Evolutionary conservation across 345 rosid species (phyloP), one percentile per base, ranked within the genome.

Genomic region (Erucastrum elatum): DNA sequence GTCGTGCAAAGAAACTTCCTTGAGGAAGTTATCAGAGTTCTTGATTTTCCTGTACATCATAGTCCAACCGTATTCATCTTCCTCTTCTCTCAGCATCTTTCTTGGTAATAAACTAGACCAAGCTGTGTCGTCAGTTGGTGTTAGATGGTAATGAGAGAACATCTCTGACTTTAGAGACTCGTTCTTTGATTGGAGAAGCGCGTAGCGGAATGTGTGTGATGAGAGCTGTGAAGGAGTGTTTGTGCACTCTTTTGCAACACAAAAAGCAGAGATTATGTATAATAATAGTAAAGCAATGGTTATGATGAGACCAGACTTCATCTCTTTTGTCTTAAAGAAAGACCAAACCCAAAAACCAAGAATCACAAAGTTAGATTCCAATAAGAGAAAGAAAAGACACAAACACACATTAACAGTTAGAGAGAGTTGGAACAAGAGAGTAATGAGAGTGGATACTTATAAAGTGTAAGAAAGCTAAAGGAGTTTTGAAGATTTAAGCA

Each of bases 21-120:
- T 84, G 27, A 95, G 89, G 66, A 93, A 90, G 56, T 67, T 77
- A 27, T 4, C 31, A 29, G 31, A 81, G 82, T 85, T 84, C 83
- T 93, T 91, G 87, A 95, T 82, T 75, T 83, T 86, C 69, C 86
- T 85, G 59, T 95, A 93, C 87, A 85, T 74, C 89, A 89, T 64
- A 25, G 89, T 77, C 98, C 99, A 95, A 66, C 82, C 83, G 56
- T 81, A 79, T 59, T 91, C 94, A 55, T 90, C 87, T 62, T 87
- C 87, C 65, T 86, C 93, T 77, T 90, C 91, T 72, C 79, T 90
- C 62, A 91, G 55, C 29, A 84, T 41, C 90, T 89, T 95, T 72
- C 96, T 89, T 30, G 98, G 97, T 16, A 93, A 77, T 87, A 91
- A 82, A 84, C 66, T 83, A 53, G 88, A 75, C 98, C 98, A 95